Conservation (phyloP, 2,329 filamentous ascomycete species). For the Huntiella savannae region DNA sequence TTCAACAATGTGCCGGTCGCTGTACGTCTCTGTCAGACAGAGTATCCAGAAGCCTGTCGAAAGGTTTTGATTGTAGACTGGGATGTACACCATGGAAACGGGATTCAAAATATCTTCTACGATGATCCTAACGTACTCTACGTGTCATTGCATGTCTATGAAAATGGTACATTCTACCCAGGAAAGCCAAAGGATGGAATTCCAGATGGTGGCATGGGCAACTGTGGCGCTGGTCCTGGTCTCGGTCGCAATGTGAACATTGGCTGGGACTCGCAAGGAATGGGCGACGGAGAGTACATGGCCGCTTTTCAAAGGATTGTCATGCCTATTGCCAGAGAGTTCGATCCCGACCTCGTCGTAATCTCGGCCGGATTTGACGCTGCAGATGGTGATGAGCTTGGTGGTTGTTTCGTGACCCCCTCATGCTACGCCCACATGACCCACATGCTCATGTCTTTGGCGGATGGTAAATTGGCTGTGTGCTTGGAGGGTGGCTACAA, state of each 20-base stretch:
- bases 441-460: slow-evolving; percentile 93
- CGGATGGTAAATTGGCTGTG: slow-evolving; percentile 73
- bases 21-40: slow-evolving; percentile 65
- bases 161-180: slow-evolving; percentile 72
- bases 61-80: slow-evolving; percentile 91
- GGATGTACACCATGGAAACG: slow-evolving; percentile 71
- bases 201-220: slow-evolving; percentile 41
- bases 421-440: slow-evolving; percentile 96
- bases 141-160: slow-evolving; percentile 82
- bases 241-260: slow-evolving; percentile 48
- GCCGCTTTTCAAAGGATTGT: slow-evolving; percentile 90
- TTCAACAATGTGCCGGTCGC: slow-evolving; percentile 97
- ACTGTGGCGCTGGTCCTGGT: slow-evolving; percentile 35
- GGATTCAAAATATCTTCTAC: slow-evolving; percentile 92
- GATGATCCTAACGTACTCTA: slow-evolving; percentile 88
- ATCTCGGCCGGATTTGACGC: slow-evolving; percentile 94
- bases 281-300: slow-evolving; percentile 95
- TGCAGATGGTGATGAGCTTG: slow-evolving; percentile 78
- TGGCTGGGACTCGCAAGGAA: slow-evolving; percentile 49
- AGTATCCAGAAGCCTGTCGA: slow-evolving; percentile 61
- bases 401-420: slow-evolving; percentile 81
- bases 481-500: slow-evolving; percentile 96
- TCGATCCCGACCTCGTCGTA: slow-evolving; percentile 84
- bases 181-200: slow-evolving; percentile 38
- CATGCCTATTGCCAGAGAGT: slow-evolving; percentile 90